A percentile compares a stretch with the other conserved stretches of the same genome.
These are phyloP conservation scores for Arthonia radiata DNA, from an alignment of 495 filamentous ascomycete genomes.

Conservation along the genomic window DNA sequence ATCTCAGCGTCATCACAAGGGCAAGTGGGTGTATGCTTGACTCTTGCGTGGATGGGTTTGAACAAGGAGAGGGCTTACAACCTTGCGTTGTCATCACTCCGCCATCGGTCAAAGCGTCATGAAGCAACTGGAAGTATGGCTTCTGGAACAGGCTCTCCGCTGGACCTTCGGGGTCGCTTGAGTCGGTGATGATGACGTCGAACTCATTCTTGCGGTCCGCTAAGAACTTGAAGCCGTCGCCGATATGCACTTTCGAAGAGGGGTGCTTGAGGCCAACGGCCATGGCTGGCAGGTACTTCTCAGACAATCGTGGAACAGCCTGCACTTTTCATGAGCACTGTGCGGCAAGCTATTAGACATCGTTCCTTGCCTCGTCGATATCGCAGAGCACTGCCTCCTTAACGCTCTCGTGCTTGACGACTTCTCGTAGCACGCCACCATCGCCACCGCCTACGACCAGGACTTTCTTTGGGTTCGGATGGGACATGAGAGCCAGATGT, in stretches of 20 bases:
- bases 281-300: conserved; percentile 95
- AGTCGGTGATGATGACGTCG: conserved; percentile 99
- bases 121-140: conserved; percentile 86
- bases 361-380: conserved; percentile 62
- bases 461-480: conserved; percentile 93
- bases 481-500: conserved; percentile 93
- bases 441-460: conserved; percentile 95
- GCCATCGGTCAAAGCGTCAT: conserved; percentile 71
- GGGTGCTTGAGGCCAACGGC: conserved; percentile 77
- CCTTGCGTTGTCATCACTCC: conserved; percentile 99
- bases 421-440: conserved; percentile 87
- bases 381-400: conserved; percentile 92
- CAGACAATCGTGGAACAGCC: conserved; percentile 94
- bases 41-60: conserved; percentile 4
- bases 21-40: too few species aligned
- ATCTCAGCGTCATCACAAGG: too few species aligned
- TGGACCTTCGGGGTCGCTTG: conserved; percentile 87
- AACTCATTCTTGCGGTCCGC: conserved; percentile 81
- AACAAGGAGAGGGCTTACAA: conserved; percentile 71
- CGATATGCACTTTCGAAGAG: conserved; percentile 71
- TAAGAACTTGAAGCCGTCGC: conserved; percentile 96
- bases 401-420: conserved; percentile 81
- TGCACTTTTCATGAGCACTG: conserved; percentile 18
- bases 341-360: conserved; percentile 2
- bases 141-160: conserved; percentile 95